Evolutionary conservation across 2,329 filamentous ascomycete genomes (phyloP), one percentile per base, ranked within the genome.

Genomic region (Botryosphaeria agaves): DNA sequence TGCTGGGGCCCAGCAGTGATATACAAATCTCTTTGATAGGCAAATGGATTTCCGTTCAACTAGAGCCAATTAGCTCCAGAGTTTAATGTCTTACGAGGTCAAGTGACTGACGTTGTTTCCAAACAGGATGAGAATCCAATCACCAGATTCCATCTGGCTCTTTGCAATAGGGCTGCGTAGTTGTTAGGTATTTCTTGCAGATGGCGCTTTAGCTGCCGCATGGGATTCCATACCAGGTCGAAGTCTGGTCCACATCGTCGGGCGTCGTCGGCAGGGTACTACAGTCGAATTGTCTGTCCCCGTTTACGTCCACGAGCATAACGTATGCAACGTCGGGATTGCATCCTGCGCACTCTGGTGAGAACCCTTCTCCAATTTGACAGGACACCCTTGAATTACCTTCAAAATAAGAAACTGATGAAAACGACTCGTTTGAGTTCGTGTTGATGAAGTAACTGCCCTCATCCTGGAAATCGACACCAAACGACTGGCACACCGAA

Each of bases 391-490:
- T n/a, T n/a, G n/a, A n/a, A n/a, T n/a, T 17, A 31, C 36, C 36
- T n/a, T 34, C 32, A 16, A 41, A 43, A 20, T 41, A 27, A 4
- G 38, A 35, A 11, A 43, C 41, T 2, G 31, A 34, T 2, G 38
- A 39, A 29, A 43, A 41, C 7, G 29, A 26, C 3, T 26, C 29
- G n/a, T 29, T 36, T 4, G 36, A 38, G n/a, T 30, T 25, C 5
- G 34, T 29, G 28, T 43, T 41, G 34, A 41, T 38, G 28, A 43
- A 43, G 29, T 43, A 43, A 12, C 18, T 31, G 8, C 36, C 36
- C 25, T 36, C 35, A 29, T 39, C 34, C 7, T 38, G 32, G 23
- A 41, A 41, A 23, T 41, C 41, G 18, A 41, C 38, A 18, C 39
- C 39, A 17, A 35, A 43, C 2, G 37, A 36, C n/a, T n/a, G n/a